Percentiles rank a stretch among this genome's conserved stretches.
Conservation (phyloP, 179 eudicot species). For the Spinacia oleracea region DNA sequence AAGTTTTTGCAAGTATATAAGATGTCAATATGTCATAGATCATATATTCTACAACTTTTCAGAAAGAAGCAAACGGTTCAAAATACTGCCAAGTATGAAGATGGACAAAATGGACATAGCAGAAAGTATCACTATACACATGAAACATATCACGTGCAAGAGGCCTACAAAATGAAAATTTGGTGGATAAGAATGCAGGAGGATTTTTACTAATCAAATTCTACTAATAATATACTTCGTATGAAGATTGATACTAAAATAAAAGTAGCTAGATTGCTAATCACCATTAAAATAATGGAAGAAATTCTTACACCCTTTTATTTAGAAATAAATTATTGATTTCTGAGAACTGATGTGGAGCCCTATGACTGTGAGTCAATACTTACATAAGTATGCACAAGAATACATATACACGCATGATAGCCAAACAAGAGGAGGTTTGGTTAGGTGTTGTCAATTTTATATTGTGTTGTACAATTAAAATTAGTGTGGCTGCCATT, state of each 20-base stretch:
- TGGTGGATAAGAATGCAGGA: slow-evolving; percentile 22
- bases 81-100: slow-evolving; percentile 2
- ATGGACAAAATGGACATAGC: not conserved
- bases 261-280: not conserved
- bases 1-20: not conserved
- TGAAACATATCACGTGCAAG: slow-evolving; percentile 30
- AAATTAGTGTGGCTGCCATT: not conserved
- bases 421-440: not conserved
- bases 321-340: no score
- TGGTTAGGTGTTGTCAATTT: slow-evolving; percentile 17
- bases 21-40: not conserved
- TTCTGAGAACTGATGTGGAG: not conserved
- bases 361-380: not conserved
- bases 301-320: not conserved
- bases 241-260: not conserved
- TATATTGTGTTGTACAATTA: not conserved
- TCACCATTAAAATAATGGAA: not conserved
- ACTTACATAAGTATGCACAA: not conserved
- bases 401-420: not conserved
- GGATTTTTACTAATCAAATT: slow-evolving; percentile 11
- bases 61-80: slow-evolving; percentile 3
- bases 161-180: slow-evolving; percentile 8
- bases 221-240: not conserved
- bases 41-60: not conserved
- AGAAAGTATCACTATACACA: slow-evolving; percentile 7